phyloP scores from a whole-genome alignment of 257 asterid genomes.

The Nicotiana attenuata region DNA sequence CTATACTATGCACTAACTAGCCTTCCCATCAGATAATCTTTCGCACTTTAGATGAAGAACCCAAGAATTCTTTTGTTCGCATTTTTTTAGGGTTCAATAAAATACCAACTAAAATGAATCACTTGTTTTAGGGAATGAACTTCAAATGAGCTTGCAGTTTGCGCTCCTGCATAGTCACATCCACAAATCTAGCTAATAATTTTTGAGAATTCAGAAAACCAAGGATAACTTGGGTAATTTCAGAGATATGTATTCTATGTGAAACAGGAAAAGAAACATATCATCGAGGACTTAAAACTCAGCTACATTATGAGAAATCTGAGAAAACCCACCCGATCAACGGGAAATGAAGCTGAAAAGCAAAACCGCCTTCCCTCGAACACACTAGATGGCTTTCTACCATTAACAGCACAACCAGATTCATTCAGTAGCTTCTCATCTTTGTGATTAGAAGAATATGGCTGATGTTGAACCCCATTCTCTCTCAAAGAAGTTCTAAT shows the following conservation, averaged over 20 bases:
- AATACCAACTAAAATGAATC: not conserved
- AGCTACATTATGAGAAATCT: not conserved
- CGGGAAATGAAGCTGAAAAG: slow-evolving; percentile 78
- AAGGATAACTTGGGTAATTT: not conserved
- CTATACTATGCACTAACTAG: not conserved
- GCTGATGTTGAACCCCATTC: slow-evolving; percentile 21
- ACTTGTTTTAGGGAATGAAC: not conserved
- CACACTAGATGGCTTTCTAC: slow-evolving; percentile 40
- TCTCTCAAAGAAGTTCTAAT: slow-evolving; percentile 13
- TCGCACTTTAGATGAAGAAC: not conserved
- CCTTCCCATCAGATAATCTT: not conserved
- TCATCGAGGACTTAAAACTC: not conserved
- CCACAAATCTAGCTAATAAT: not conserved
- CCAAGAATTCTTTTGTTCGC: not conserved
- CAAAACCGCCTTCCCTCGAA: slow-evolving; percentile 64
- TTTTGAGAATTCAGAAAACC: not conserved
- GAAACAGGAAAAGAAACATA: not conserved
- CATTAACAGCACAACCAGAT: slow-evolving; percentile 32
- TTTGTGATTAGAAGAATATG: slow-evolving; percentile 36
- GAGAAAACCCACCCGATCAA: slow-evolving; percentile 55
- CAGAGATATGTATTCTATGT: not conserved
- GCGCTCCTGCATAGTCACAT: not conserved
- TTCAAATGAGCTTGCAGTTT: slow-evolving; percentile 1
- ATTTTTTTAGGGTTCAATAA: not conserved
- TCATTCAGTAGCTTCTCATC: slow-evolving; percentile 35